These are phyloP conservation scores for Pouteria campechiana DNA, from an alignment of 179 eudicot species.

Conservation along the genomic window DNA sequence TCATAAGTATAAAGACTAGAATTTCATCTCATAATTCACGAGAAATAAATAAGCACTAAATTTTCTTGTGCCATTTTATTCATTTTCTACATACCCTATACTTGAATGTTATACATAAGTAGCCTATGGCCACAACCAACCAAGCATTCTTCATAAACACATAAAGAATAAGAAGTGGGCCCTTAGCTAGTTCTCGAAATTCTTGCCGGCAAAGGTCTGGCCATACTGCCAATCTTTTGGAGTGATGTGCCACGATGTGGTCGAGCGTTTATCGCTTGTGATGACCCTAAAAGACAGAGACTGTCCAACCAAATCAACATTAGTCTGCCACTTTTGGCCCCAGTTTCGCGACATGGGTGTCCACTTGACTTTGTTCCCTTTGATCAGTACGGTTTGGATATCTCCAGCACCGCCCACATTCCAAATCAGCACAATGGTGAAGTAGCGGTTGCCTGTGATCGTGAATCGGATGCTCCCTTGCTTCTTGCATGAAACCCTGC, in stretches of 20 bases:
- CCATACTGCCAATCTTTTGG: constrained; percentile 51
- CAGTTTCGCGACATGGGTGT: constrained; percentile 41
- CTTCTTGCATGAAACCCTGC: constrained; percentile 49
- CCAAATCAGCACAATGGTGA: constrained; percentile 30
- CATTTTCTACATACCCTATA: no score
- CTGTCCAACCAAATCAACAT: constrained; percentile 25
- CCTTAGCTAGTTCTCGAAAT: no score
- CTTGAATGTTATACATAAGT: no score
- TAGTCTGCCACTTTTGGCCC: constrained; percentile 56
- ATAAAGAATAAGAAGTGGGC: no score
- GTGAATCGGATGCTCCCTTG: constrained; percentile 46
- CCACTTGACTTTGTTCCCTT: constrained; percentile 32
- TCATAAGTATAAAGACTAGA: no score
- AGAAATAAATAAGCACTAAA: no score
- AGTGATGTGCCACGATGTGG: constrained; percentile 31
- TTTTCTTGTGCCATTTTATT: no score
- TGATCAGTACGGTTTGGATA: constrained; percentile 23
- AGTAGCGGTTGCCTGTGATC: constrained; percentile 35
- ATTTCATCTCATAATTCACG: no score
- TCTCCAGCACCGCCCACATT: constrained; percentile 66
- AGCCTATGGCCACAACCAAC: no score
- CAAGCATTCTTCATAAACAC: no score
- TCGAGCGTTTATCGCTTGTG: constrained; percentile 33
- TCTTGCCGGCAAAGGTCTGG: constrained; percentile 51
- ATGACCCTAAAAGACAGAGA: constrained; percentile 31